Evolutionary conservation across 2,329 filamentous ascomycete species (phyloP).

Genomic region (Penicillium verrucosum): DNA sequence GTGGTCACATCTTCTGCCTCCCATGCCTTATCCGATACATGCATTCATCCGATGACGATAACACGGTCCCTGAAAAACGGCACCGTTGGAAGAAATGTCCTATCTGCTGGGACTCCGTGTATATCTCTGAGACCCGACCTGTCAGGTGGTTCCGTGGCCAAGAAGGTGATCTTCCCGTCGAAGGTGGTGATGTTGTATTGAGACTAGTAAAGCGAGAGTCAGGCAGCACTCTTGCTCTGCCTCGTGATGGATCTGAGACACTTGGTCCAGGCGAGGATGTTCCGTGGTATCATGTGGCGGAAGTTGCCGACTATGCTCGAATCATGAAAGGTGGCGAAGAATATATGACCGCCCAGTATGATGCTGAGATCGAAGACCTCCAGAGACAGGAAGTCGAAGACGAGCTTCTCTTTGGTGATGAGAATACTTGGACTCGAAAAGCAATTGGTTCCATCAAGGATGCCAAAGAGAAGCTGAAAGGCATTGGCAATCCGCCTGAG

Average conservation of each 20-base stretch:
- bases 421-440: constrained; percentile 86
- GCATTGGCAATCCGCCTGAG: constrained; percentile 63
- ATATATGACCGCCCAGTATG: constrained; percentile 80
- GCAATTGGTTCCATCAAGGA: constrained; percentile 72
- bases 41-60: constrained; percentile 76
- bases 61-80: constrained; percentile 61
- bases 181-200: constrained; percentile 86
- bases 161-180: constrained; percentile 72
- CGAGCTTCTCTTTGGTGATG: constrained; percentile 85
- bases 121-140: constrained; percentile 81
- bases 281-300: constrained; percentile 92
- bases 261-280: constrained; percentile 70
- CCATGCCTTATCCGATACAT: constrained; percentile 93
- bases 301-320: constrained; percentile 89
- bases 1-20: constrained; percentile 94
- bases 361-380: constrained; percentile 73
- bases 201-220: constrained; percentile 78
- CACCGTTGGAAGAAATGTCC: constrained; percentile 91
- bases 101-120: constrained; percentile 91
- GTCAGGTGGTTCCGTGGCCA: constrained; percentile 90
- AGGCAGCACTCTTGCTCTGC: constrained; percentile 80
- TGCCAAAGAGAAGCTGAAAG: constrained; percentile 70
- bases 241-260: constrained; percentile 73
- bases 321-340: constrained; percentile 91
- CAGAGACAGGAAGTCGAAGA: constrained; percentile 79